Conservation (phyloP, 1,284 basidiomycete genomes). For the Trametes hirsuta region DNA sequence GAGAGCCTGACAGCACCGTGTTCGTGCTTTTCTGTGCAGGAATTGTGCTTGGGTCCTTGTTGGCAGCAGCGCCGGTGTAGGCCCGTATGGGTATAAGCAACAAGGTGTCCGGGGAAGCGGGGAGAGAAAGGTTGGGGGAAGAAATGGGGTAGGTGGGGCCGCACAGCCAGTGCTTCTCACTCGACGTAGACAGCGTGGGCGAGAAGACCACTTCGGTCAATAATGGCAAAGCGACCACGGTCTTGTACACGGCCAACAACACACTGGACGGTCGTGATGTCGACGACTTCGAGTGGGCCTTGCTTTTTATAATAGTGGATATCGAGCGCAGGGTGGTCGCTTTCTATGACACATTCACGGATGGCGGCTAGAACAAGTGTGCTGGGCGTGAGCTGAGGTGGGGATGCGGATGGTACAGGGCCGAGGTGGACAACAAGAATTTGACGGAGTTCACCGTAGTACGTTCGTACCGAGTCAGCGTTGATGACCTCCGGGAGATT, state of each 20-base stretch:
- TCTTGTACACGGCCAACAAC: neutral
- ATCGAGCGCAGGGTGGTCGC: neutral
- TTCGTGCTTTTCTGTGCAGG: too few species aligned
- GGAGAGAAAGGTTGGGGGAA: too few species aligned
- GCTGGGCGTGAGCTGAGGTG: neutral
- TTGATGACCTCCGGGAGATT: neutral
- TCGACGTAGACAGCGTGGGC: too few species aligned
- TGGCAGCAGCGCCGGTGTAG: too few species aligned
- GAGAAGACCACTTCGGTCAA: slow-evolving; percentile 5
- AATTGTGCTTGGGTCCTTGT: too few species aligned
- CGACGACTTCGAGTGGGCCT: neutral
- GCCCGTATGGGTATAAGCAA: too few species aligned
- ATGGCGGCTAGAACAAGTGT: neutral
- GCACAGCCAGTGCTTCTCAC: too few species aligned
- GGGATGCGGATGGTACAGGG: neutral
- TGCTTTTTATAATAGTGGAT: neutral
- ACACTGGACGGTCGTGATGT: slow-evolving; percentile 1
- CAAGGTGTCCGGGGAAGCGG: too few species aligned
- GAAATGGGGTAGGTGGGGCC: too few species aligned
- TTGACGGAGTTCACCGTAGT: neutral
- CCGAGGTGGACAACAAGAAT: neutral
- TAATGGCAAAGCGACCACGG: neutral
- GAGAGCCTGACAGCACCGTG: too few species aligned
- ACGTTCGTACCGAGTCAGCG: neutral
- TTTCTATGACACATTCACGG: neutral